Conservation (phyloP, 106 monocot species). For the Allium cepa region DNA sequence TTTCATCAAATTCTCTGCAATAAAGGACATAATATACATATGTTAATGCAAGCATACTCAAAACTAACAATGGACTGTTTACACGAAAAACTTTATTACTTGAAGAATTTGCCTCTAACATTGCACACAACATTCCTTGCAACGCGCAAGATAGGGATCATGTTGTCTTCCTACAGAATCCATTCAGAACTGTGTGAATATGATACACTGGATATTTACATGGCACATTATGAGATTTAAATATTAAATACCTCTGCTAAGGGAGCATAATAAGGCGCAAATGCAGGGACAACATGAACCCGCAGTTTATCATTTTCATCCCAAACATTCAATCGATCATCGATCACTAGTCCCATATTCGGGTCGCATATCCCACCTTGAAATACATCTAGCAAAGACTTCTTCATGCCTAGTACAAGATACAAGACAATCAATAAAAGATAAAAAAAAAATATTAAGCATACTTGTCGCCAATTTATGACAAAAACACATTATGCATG, state of each 20-base stretch:
- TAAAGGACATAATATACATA: neutral
- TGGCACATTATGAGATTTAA: neutral
- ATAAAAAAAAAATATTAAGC: neutral
- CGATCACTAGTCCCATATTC: conserved; percentile 86
- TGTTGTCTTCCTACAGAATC: conserved; percentile 40
- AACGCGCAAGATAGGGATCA: conserved; percentile 78
- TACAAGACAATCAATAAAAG: neutral
- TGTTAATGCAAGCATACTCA: neutral
- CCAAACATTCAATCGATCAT: conserved; percentile 97
- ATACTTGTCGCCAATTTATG: neutral
- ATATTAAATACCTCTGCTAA: conserved; percentile 71
- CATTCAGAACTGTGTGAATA: no score
- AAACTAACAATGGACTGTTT: neutral
- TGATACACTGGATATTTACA: no score
- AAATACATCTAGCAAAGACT: conserved; percentile 86
- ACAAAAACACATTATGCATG: neutral
- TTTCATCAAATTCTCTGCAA: conserved; percentile 93
- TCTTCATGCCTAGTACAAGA: conserved; percentile 40
- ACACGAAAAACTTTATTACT: conserved; percentile 32
- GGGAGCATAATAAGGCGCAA: conserved; percentile 94
- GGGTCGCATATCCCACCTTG: conserved; percentile 91
- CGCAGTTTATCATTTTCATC: conserved; percentile 91
- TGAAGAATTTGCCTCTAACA: conserved; percentile 91
- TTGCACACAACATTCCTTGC: conserved; percentile 98
- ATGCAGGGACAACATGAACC: conserved; percentile 99